Evolutionary conservation across 495 filamentous ascomycete genomes (phyloP).

Genomic region (Aspergillus taichungensis): DNA sequence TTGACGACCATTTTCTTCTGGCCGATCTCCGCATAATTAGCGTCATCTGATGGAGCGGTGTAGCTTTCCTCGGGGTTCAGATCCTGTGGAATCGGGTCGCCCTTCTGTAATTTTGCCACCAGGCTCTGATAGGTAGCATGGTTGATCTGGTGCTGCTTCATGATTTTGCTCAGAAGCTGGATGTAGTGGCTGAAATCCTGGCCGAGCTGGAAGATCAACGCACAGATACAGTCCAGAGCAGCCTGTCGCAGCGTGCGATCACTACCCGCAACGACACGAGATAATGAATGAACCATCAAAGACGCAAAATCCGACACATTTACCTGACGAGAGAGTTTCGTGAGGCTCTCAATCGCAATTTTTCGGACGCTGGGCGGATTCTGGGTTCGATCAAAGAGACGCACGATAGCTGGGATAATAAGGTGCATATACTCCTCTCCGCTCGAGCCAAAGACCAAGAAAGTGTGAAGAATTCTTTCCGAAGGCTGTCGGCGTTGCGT

Average conservation of each 20-base stretch:
- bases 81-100: slow-evolving; percentile 87
- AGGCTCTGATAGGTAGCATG: slow-evolving; percentile 86
- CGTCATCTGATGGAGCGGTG: slow-evolving; percentile 67
- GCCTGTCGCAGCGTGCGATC: slow-evolving; percentile 70
- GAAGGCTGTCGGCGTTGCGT: slow-evolving; percentile 64
- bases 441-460: slow-evolving; percentile 92
- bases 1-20: slow-evolving; percentile 94
- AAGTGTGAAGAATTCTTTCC: slow-evolving; percentile 86
- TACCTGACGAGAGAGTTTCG: slow-evolving; percentile 89
- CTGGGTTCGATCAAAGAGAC: slow-evolving; percentile 76
- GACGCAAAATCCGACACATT: slow-evolving; percentile 96
- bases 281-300: slow-evolving; percentile 84
- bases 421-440: slow-evolving; percentile 98
- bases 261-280: slow-evolving; percentile 60
- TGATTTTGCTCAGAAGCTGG: slow-evolving; percentile 75
- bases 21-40: slow-evolving; percentile 67
- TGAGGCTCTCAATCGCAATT: slow-evolving; percentile 87
- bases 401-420: slow-evolving; percentile 92
- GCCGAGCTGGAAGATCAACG: slow-evolving; percentile 90
- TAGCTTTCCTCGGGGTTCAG: slow-evolving; percentile 83
- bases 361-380: slow-evolving; percentile 72
- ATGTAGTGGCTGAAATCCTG: slow-evolving; percentile 92
- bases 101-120: slow-evolving; percentile 85
- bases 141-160: slow-evolving; percentile 56
- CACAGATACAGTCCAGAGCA: slow-evolving; percentile 92